Conservation (phyloP, 208 protist genomes). For the Acanthamoeba royreba region DNA sequence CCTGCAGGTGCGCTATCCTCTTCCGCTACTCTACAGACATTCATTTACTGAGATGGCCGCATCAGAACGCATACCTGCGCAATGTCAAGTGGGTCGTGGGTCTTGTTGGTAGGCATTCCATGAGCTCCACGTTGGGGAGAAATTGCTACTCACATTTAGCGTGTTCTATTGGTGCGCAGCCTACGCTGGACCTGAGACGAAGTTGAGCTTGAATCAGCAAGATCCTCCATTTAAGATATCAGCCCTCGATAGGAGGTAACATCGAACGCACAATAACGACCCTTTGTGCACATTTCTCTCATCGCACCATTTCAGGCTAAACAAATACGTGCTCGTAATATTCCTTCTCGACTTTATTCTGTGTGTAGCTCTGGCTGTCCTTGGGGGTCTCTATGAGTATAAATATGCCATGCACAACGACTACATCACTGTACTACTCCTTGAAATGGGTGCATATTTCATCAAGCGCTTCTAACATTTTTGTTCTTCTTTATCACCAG, state of each 20-base stretch:
- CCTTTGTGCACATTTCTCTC: neutral
- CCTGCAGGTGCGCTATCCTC: slow-evolving; percentile 49
- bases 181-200: neutral
- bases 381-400: neutral
- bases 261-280: too few relatives aligned
- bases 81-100: neutral
- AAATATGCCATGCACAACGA: neutral
- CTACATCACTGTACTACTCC: neutral
- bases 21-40: neutral
- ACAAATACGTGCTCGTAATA: neutral
- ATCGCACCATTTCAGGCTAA: neutral
- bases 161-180: too few relatives aligned
- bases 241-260: neutral
- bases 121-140: too few relatives aligned
- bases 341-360: neutral
- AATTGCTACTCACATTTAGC: too few relatives aligned
- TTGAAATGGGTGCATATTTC: too few relatives aligned
- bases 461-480: neutral
- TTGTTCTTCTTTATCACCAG: neutral
- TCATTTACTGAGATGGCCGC: too few relatives aligned
- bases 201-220: neutral
- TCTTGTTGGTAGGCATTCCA: too few relatives aligned
- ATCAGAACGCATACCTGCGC: neutral
- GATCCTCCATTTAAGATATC: neutral
- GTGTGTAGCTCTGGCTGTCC: neutral